Conservation (phyloP, 306 rosid species). For the Mimosa pudica region DNA sequence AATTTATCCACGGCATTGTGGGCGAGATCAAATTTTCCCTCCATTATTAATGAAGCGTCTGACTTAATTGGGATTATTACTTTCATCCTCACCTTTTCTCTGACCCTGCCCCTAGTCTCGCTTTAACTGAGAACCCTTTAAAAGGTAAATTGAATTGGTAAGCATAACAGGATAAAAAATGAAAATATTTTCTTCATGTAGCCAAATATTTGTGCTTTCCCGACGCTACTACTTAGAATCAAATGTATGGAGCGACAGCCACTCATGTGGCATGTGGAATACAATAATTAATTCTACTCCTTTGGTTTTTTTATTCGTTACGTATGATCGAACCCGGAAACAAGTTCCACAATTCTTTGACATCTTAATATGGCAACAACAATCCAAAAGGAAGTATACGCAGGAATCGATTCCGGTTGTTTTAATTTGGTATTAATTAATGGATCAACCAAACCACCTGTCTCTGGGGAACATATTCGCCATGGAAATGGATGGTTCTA, state of each 20-base stretch:
- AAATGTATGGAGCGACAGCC: slow-evolving; percentile 34
- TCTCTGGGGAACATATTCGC: slow-evolving; percentile 29
- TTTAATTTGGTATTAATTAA: slow-evolving; percentile 7
- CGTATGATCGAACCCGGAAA: slow-evolving; percentile 12
- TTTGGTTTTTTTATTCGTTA: background rate
- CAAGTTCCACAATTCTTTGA: slow-evolving; percentile 7
- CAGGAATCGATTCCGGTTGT: slow-evolving; percentile 30
- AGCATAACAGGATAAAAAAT: background rate
- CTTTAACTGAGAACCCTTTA: background rate
- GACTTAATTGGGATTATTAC: background rate
- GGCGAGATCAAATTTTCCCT: background rate
- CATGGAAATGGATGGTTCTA: slow-evolving; percentile 9
- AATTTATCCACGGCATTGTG: background rate
- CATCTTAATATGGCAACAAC: background rate
- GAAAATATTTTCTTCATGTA: slow-evolving; percentile 19
- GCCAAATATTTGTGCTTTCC: slow-evolving; percentile 5
- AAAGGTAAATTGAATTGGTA: background rate
- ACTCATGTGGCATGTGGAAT: slow-evolving; percentile 43
- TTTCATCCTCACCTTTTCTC: background rate
- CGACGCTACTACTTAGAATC: slow-evolving; percentile 20
- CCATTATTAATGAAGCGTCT: background rate
- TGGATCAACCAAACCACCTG: slow-evolving; percentile 15
- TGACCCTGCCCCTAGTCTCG: too few relatives aligned
- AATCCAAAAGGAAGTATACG: slow-evolving; percentile 7
- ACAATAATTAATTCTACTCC: slow-evolving; percentile 43